These are phyloP conservation scores for Umbilicus rupestris DNA, from an alignment of 164 flowering plant species.

Conservation along the genomic window DNA sequence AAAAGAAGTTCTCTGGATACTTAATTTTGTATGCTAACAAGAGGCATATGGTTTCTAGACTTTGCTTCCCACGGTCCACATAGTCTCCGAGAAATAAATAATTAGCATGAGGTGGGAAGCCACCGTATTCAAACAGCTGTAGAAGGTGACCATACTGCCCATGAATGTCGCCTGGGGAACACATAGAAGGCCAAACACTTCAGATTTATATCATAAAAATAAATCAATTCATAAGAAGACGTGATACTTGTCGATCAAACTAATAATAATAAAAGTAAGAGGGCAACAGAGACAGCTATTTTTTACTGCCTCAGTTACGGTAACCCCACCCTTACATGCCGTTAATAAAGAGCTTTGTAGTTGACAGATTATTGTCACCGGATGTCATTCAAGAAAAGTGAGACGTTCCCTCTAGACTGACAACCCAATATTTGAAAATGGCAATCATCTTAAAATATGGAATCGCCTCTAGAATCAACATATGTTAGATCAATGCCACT, in stretches of 20 bases:
- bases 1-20: slow-evolving; percentile 73
- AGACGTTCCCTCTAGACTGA: too few relatives aligned
- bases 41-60: slow-evolving; percentile 78
- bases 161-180: slow-evolving; percentile 61
- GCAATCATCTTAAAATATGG: too few relatives aligned
- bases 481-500: background rate
- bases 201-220: background rate
- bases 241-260: background rate
- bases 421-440: too few relatives aligned
- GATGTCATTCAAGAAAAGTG: too few relatives aligned
- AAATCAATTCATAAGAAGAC: background rate
- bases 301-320: background rate
- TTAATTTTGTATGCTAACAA: slow-evolving; percentile 74
- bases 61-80: slow-evolving; percentile 83
- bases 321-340: too few relatives aligned
- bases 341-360: too few relatives aligned
- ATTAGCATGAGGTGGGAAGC: slow-evolving; percentile 68
- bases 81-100: slow-evolving; percentile 79
- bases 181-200: background rate
- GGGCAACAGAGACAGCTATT: background rate
- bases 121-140: slow-evolving; percentile 75
- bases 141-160: slow-evolving; percentile 77
- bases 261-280: background rate
- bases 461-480: background rate
- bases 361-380: too few relatives aligned